Evolutionary conservation across 2,329 filamentous ascomycete genomes (phyloP).

Genomic region (Phaeosphaeria sp.): DNA sequence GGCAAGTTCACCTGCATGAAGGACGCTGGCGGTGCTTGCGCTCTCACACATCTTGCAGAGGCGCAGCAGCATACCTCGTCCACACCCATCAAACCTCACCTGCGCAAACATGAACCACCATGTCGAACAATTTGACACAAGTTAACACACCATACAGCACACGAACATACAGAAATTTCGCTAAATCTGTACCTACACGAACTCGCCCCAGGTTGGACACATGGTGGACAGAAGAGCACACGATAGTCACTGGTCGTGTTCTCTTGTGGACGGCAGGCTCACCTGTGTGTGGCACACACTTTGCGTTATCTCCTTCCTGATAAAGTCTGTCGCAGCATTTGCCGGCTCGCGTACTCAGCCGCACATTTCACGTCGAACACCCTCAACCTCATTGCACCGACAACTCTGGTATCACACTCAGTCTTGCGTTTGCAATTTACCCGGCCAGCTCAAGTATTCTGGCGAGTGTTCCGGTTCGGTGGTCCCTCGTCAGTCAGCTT

Average conservation of each 20-base stretch:
- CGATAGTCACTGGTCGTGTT: background rate
- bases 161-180: background rate
- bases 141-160: background rate
- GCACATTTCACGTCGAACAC: background rate
- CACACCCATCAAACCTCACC: background rate
- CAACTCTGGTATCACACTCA: background rate
- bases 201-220: background rate
- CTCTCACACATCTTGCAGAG: background rate
- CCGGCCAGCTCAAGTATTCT: background rate
- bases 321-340: background rate
- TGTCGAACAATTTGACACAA: background rate
- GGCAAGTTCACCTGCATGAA: constrained; percentile 5
- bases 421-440: background rate
- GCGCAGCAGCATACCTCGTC: constrained; percentile 11
- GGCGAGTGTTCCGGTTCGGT: background rate
- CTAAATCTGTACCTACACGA: background rate
- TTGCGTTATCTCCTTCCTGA: no score
- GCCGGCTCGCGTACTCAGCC: background rate
- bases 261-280: background rate
- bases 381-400: background rate
- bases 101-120: background rate
- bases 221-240: background rate
- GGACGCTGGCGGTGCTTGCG: background rate
- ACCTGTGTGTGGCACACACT: background rate
- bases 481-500: background rate